phyloP scores from a whole-genome alignment of 2,329 filamentous ascomycete genomes.

The Xylariaceae sp. region DNA sequence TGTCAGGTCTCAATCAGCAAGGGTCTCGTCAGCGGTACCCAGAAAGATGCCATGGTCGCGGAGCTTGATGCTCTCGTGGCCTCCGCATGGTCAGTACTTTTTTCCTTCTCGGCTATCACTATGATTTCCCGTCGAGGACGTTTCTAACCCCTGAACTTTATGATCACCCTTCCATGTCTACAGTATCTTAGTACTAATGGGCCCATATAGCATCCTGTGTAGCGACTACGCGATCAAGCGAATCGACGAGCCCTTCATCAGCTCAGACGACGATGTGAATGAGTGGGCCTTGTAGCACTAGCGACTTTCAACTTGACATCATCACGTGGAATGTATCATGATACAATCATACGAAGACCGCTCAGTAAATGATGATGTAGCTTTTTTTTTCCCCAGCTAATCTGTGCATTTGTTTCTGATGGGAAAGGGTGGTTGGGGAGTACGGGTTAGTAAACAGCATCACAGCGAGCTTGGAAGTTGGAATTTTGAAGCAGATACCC shows the following conservation, averaged over 20 bases:
- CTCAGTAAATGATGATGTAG: not conserved
- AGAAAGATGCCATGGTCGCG: slow-evolving; percentile 74
- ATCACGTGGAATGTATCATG: not conserved
- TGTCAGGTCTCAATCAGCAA: slow-evolving; percentile 78
- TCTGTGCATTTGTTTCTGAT: not conserved
- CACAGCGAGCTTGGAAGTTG: slow-evolving; percentile 9
- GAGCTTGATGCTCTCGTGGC: slow-evolving; percentile 92
- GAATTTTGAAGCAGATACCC: slow-evolving; percentile 13
- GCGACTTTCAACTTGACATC: not conserved
- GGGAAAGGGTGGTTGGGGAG: not conserved
- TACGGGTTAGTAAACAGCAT: not conserved
- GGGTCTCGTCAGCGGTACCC: slow-evolving; percentile 62
- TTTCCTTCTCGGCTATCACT: slow-evolving; percentile 1
- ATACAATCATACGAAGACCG: not conserved
- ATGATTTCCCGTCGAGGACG: not conserved
- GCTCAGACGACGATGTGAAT: slow-evolving; percentile 61
- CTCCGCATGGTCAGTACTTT: slow-evolving; percentile 65
- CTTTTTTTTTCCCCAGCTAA: not conserved
- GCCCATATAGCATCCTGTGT: slow-evolving; percentile 67
- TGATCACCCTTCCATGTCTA: not conserved
- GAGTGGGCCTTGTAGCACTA: slow-evolving; percentile 66
- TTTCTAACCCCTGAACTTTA: slow-evolving; percentile 3
- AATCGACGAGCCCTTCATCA: slow-evolving; percentile 89
- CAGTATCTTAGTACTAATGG: slow-evolving; percentile 21
- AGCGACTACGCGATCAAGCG: slow-evolving; percentile 91